These are phyloP conservation scores for Ilyonectria destructans DNA, from an alignment of 2,329 filamentous ascomycete genomes.

Conservation along the genomic window DNA sequence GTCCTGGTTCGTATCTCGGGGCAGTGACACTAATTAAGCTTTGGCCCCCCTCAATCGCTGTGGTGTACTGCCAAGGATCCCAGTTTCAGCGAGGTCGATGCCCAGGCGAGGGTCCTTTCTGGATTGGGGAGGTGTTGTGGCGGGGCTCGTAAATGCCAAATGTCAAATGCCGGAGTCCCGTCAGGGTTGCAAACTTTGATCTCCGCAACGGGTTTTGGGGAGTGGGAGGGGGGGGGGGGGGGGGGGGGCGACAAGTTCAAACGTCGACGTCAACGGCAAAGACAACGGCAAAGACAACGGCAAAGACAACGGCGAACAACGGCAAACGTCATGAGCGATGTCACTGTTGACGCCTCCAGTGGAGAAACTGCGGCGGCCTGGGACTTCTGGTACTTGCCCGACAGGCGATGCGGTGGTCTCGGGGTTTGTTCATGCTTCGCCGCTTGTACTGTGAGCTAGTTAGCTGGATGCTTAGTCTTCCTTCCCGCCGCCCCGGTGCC, in stretches of 20 bases:
- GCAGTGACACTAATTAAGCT: constrained; percentile 18
- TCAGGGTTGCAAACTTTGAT: background rate
- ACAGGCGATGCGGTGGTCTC: background rate
- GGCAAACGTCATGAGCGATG: background rate
- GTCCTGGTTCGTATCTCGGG: constrained; percentile 21
- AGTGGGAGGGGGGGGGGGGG: no score
- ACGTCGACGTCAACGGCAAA: background rate
- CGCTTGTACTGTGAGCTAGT: background rate
- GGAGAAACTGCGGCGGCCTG: background rate
- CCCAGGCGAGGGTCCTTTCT: background rate
- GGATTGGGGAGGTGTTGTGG: background rate
- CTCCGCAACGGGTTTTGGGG: background rate
- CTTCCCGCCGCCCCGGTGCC: background rate
- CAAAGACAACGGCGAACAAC: background rate
- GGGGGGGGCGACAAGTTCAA: background rate
- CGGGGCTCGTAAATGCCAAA: constrained; percentile 8
- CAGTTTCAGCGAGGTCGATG: background rate
- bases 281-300: constrained; percentile 4
- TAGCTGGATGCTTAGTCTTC: background rate
- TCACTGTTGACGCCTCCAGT: background rate
- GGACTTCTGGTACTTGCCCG: background rate
- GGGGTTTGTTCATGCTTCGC: background rate
- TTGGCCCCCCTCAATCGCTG: background rate
- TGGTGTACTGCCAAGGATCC: background rate
- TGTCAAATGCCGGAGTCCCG: constrained; percentile 7